Conservation (phyloP, 768 basidiomycete genomes). For the Mycena polygramma region DNA sequence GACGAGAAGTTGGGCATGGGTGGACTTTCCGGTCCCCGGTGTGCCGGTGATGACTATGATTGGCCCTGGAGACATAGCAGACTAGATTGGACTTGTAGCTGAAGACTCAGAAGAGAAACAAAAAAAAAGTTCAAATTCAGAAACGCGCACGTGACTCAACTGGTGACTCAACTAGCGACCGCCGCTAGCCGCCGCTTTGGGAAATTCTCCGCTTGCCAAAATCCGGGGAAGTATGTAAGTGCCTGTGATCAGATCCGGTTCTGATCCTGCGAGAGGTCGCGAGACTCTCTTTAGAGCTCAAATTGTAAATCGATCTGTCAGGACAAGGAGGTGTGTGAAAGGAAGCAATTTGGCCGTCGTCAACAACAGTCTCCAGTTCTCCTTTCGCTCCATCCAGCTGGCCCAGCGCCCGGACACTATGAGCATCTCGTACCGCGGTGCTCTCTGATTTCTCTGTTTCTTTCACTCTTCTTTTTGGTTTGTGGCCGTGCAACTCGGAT, state of each 20-base stretch:
- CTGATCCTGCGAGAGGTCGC: background rate
- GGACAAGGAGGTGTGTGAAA: conserved; percentile 25
- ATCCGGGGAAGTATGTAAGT: background rate
- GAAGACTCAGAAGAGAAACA: no score
- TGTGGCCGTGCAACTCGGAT: background rate
- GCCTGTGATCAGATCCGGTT: background rate
- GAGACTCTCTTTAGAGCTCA: background rate
- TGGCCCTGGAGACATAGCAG: conserved; percentile 54
- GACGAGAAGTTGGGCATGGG: conserved; percentile 88
- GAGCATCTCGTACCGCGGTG: conserved; percentile 51
- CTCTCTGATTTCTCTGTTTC: conserved; percentile 42
- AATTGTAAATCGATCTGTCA: conserved; percentile 28
- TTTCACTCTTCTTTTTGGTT: conserved; percentile 12
- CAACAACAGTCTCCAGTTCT: conserved; percentile 33
- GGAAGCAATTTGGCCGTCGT: conserved; percentile 21
- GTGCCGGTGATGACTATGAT: conserved; percentile 91
- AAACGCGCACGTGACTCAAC: conserved; percentile 1
- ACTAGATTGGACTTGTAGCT: background rate
- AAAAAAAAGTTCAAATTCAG: background rate
- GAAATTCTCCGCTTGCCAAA: background rate
- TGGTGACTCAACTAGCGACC: background rate
- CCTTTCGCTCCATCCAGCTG: conserved; percentile 37
- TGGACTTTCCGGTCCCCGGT: conserved; percentile 96
- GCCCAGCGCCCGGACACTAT: conserved; percentile 42
- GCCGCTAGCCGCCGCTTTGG: background rate